Conservation (phyloP, 495 filamentous ascomycete genomes). For the Neurospora sp. region DNA sequence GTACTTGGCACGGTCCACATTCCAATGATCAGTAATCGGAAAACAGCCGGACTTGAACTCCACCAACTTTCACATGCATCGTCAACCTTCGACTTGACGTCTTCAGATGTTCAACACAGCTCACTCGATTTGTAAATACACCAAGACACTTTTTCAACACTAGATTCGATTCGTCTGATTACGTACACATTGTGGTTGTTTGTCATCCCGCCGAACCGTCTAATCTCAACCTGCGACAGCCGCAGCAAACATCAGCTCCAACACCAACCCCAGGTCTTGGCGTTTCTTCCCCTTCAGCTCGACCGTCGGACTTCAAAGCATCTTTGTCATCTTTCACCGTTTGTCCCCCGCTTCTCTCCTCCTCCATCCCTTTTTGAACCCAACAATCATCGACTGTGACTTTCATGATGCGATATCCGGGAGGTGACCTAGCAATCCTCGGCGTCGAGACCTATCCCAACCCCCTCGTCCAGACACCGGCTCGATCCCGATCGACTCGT, state of each 20-base stretch:
- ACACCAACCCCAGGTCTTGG: neutral
- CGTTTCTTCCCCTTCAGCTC: neutral
- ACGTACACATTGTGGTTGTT: neutral
- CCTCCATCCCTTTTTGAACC: neutral
- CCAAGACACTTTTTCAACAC: neutral
- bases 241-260: neutral
- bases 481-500: neutral
- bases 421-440: constrained; percentile 34
- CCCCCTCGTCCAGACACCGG: constrained; percentile 7
- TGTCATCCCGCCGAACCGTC: neutral
- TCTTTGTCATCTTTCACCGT: neutral
- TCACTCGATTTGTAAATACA: neutral
- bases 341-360: neutral
- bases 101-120: neutral
- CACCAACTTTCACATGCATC: neutral
- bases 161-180: neutral
- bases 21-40: neutral
- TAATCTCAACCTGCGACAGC: neutral
- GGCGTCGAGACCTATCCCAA: constrained; percentile 38
- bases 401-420: constrained; percentile 23
- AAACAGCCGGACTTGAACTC: neutral
- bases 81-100: neutral
- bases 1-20: neutral
- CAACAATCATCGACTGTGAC: neutral
- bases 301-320: neutral